Evolutionary conservation across 2,329 filamentous ascomycete species (phyloP), one percentile per base, ranked within the genome.

Genomic region (Ophiosphaerella narmari): DNA sequence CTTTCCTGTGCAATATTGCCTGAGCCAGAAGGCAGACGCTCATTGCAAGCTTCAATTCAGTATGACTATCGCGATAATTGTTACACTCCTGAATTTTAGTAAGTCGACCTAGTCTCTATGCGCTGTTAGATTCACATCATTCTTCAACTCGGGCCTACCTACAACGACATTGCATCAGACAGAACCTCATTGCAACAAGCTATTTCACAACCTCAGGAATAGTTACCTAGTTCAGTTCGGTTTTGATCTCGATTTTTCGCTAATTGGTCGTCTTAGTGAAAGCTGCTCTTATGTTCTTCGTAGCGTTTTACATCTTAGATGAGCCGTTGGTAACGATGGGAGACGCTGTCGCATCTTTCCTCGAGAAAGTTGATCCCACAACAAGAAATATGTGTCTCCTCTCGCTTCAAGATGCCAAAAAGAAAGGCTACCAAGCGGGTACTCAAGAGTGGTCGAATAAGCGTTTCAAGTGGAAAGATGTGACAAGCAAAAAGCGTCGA

Each of bases 281-380:
- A 42, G 60, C 56, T 2, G 26, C 16, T 3, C 18, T 58, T 6
- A 64, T 68, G 16, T 55, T 63, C 8, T 54, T 46, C 14, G 42
- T 52, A 1, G 53, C 54, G 9, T 57, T 57, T 13, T 7, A 41
- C 2, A 43, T 55, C 6, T 41, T 42, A 11, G 60, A 60, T 5
- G 54, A 63, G 5, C 62, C 64, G 2, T 46, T 67, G 2, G 51
- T 63, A 18, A 62, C 57, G 0, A 59, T 65, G 41, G 64, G 63
- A 9, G 64, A 67, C 39, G 64, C 61, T 1, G 44, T 65, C 0
- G 51, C 58, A 8, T 60, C 61, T 1, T 66, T 67, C 21, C 36
- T 65, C 3, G 39, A 54, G 5, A 43, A 33, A 12, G 21, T 36
- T 5, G 61, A 65, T 16, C 5, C 39, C 12, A 48, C 45, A 1